These are phyloP conservation scores for Jimgerdemannia lactiflua DNA, from an alignment of 192 early-diverging fungal genomes.

Conservation along the genomic window DNA sequence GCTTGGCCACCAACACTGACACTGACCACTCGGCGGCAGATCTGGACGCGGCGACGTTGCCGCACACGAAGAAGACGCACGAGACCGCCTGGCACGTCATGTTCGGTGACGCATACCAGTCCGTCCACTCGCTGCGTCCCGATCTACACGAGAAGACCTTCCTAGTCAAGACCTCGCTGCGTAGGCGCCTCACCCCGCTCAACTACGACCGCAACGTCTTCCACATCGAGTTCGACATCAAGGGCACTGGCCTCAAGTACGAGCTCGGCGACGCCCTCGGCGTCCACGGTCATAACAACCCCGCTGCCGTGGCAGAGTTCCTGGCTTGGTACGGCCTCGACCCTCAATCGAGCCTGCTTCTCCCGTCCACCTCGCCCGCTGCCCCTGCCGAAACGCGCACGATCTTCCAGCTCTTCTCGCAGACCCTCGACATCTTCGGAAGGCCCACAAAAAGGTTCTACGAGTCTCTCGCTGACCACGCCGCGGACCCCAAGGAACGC, in stretches of 20 bases:
- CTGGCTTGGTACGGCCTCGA: slow-evolving; percentile 71
- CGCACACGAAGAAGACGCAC: slow-evolving; percentile 45
- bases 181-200: slow-evolving; percentile 81
- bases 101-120: slow-evolving; percentile 69
- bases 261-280: slow-evolving; percentile 94
- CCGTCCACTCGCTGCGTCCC: slow-evolving; percentile 49
- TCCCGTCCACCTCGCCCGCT: slow-evolving; percentile 50
- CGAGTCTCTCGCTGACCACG: slow-evolving; percentile 69
- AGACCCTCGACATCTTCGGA: slow-evolving; percentile 89
- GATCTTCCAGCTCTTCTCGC: slow-evolving; percentile 75
- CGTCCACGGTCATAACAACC: slow-evolving; percentile 89
- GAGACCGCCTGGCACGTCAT: slow-evolving; percentile 59
- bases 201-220: slow-evolving; percentile 95
- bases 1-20: slow-evolving; percentile 26
- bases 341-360: slow-evolving; percentile 55
- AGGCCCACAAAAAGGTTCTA: slow-evolving; percentile 95
- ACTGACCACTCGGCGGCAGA: slow-evolving; percentile 8
- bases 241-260: slow-evolving; percentile 76
- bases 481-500: slow-evolving; percentile 65
- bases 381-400: slow-evolving; percentile 68
- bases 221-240: slow-evolving; percentile 94
- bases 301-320: slow-evolving; percentile 67
- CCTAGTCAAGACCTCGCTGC: slow-evolving; percentile 65
- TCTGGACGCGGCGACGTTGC: slow-evolving; percentile 33
- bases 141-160: slow-evolving; percentile 61